Base-by-base conservation (phyloP, 169 alveolate species). In the Haemoproteus tartakovskyi region DNA sequence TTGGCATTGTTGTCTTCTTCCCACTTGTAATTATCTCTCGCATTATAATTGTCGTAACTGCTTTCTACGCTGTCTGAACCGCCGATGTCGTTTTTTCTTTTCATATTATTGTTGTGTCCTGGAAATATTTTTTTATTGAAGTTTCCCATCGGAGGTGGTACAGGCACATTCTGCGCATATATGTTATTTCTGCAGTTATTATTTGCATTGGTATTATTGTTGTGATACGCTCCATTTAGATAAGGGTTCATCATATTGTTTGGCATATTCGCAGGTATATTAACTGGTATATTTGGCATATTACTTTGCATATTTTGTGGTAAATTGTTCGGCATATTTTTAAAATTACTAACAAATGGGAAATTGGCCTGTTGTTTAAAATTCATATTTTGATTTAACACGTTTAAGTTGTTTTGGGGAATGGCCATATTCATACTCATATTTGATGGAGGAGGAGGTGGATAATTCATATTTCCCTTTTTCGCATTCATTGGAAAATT, bases 391-490 rank as follows among this genome's bases (percentile, higher is more conserved):
- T 67, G 82, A 67, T 67, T 67, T 1, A 70, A 43, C 21, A 67
- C 29, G 9, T 52, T 67, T 5, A 67, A 67, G 43, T 52, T 67
- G 43, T 67, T 67, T 41, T 67, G 74, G 30, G 51, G 82, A n/a
- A n/a, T n/a, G n/a, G n/a, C n/a, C n/a, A n/a, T n/a, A n/a, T n/a
- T n/a, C 51, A 67, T 67, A 19, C 4, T 37, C 1, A 67, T 12
- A 67, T 67, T 47, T n/a, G 52, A 41, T 24, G 82, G 82, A 14
- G 82, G 82, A 18, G 82, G 82, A 0, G 82, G 82, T 6, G 82
- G 82, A 30, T 54, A 46, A 54, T 67, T 67, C 74, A 67, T 56
- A 54, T 52, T 67, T 24, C 82, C 82, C 19, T 67, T 67, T 52
- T 67, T 67, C n/a, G n/a, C n/a, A 54, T 67, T 67, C 56, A 67